These are phyloP conservation scores for Solanum dulcamara DNA, from an alignment of 257 asterid species.

Conservation along the genomic window DNA sequence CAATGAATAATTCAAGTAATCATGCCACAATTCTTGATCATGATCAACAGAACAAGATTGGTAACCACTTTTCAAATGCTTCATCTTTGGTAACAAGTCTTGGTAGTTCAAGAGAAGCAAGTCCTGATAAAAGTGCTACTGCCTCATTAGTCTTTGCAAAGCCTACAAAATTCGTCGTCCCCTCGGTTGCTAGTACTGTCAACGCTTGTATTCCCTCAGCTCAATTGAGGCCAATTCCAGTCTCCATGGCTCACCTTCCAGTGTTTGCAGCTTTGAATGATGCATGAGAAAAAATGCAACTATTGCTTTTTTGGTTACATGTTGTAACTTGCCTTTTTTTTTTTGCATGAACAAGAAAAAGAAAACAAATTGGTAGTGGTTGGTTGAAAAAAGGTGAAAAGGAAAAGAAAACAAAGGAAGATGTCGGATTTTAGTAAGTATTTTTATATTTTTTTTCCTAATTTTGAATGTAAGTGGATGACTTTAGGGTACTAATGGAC, in stretches of 20 bases:
- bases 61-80: slow-evolving; percentile 40
- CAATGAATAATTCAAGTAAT: slow-evolving; percentile 1
- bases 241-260: slow-evolving; percentile 55
- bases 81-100: slow-evolving; percentile 60
- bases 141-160: slow-evolving; percentile 11
- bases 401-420: not conserved
- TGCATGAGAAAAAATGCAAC: slow-evolving; percentile 3
- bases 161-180: slow-evolving; percentile 18
- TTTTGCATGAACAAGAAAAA: slow-evolving; percentile 17
- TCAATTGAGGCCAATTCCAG: slow-evolving; percentile 35
- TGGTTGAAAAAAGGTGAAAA: not conserved
- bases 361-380: not conserved
- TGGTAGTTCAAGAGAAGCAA: slow-evolving; percentile 56
- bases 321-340: not conserved
- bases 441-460: not conserved
- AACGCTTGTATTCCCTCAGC: slow-evolving; percentile 32
- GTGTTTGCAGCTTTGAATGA: slow-evolving; percentile 68
- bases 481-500: slow-evolving; percentile 9
- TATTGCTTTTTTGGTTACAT: not conserved
- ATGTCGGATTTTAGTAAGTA: not conserved
- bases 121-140: slow-evolving; percentile 48
- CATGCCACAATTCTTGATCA: slow-evolving; percentile 6
- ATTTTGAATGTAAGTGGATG: slow-evolving; percentile 7
- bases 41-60: slow-evolving; percentile 10
- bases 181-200: not conserved